phyloP scores from a whole-genome alignment of 1,284 basidiomycete species.

The Sanguinoderma infundibulare region DNA sequence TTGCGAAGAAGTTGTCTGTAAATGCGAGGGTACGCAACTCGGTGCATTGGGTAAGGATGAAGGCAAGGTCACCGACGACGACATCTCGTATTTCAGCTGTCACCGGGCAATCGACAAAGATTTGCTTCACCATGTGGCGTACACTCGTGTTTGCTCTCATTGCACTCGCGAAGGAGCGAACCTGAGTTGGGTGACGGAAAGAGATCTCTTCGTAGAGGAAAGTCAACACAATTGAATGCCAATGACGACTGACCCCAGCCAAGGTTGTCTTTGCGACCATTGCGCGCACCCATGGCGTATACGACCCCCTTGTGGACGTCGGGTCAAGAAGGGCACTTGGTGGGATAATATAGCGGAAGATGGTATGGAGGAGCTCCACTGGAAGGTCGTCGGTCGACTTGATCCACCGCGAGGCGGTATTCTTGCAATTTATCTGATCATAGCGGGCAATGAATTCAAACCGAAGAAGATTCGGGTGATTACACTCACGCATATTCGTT shows the following conservation, averaged over 20 bases:
- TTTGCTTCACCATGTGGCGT: constrained; percentile 2
- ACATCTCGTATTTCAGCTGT: constrained; percentile 4
- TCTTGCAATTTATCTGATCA: constrained; percentile 7
- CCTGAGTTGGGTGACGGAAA: constrained; percentile 10
- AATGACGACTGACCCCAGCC: constrained; percentile 11
- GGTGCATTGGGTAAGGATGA: constrained; percentile 13
- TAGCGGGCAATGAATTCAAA: not conserved
- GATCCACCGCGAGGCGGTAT: constrained; percentile 13
- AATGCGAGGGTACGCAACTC: constrained; percentile 8
- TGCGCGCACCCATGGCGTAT: constrained; percentile 5
- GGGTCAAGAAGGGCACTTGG: constrained; percentile 13
- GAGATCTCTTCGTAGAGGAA: constrained; percentile 17
- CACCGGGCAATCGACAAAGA: constrained; percentile 18
- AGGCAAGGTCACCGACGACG: constrained; percentile 5
- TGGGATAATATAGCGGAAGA: constrained; percentile 12
- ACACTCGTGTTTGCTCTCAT: constrained; percentile 7
- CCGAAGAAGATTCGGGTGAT: not conserved
- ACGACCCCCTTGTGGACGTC: constrained; percentile 4
- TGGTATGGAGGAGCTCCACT: constrained; percentile 14
- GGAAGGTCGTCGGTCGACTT: constrained; percentile 12
- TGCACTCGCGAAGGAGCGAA: constrained; percentile 6
- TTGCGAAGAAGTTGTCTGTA: constrained; percentile 13
- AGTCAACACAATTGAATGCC: constrained; percentile 5
- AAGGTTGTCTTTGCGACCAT: not conserved
- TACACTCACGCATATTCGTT: constrained; percentile 12